These are phyloP conservation scores for Penicillium sp. DNA, from an alignment of 2,329 filamentous ascomycete species.

Conservation along the genomic window DNA sequence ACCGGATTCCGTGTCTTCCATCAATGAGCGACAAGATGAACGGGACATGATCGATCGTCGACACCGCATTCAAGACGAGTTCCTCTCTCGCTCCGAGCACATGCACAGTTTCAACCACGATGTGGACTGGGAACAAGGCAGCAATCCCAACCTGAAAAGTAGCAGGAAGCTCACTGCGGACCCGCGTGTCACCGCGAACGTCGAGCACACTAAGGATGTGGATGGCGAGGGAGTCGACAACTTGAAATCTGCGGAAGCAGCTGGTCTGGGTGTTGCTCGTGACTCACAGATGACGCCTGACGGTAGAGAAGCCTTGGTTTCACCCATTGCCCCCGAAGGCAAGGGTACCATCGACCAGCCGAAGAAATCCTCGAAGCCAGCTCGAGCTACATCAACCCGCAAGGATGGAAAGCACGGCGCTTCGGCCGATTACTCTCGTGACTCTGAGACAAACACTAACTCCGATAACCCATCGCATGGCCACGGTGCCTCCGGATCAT, in stretches of 20 bases:
- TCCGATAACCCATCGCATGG: slow-evolving; percentile 26
- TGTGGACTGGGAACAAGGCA: slow-evolving; percentile 64
- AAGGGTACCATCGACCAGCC: slow-evolving; percentile 62
- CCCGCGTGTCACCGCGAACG: slow-evolving; percentile 62
- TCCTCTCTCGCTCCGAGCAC: slow-evolving; percentile 59
- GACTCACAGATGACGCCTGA: slow-evolving; percentile 72
- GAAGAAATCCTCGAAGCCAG: slow-evolving; percentile 42
- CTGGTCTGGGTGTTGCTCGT: slow-evolving; percentile 65
- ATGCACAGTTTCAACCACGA: slow-evolving; percentile 77
- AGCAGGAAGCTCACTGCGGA: slow-evolving; percentile 62
- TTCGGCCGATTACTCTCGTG: slow-evolving; percentile 21
- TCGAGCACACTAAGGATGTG: slow-evolving; percentile 73
- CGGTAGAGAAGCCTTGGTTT: slow-evolving; percentile 71
- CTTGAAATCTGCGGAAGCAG: slow-evolving; percentile 68
- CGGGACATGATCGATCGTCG: slow-evolving; percentile 48
- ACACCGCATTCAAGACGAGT: slow-evolving; percentile 58
- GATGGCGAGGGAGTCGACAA: slow-evolving; percentile 77
- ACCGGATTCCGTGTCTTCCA: slow-evolving; percentile 35
- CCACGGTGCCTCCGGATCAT: slow-evolving; percentile 71
- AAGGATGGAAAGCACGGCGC: slow-evolving; percentile 24
- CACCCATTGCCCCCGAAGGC: slow-evolving; percentile 66
- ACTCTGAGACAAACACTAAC: slow-evolving; percentile 26
- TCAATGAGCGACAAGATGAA: slow-evolving; percentile 44
- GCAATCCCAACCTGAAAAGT: slow-evolving; percentile 61
- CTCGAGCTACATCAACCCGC: slow-evolving; percentile 19